Base-by-base conservation (phyloP, 2,329 filamentous ascomycete genomes). In the Coniochaeta ligniaria region DNA sequence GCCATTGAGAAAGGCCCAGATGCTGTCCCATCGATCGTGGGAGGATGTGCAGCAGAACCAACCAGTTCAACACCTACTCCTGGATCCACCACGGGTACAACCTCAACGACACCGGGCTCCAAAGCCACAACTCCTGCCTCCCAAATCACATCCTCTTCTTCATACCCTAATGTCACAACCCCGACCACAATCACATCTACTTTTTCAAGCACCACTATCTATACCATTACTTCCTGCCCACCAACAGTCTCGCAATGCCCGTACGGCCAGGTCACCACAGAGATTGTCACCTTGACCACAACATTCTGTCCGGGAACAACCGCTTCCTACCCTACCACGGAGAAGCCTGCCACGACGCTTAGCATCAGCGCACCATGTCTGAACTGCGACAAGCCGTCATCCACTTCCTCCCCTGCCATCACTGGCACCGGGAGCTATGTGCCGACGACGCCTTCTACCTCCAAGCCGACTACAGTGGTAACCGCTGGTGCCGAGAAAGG, bases 151-250 rank as follows among this genome's bases (percentile, higher is more conserved):
- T 41, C 55, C 3, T 22, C 35, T 3, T 57, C 55, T 28, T 26
- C n/a, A 2, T 38, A 57, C 22, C 55, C 24, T 33, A 20, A 56
- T 35, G 12, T 26, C 52, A 56, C 52, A 35, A n/a, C 33, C n/a
- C 55, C 55, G n/a, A 11, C 55, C 55, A 41, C 33, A 28, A 57
- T 56, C 5, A 33, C 52, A 22, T 33, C 52, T 17, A 57, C 55
- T 2, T n/a, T 20, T 24, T 16, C 52, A 14, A 33, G 28, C 52
- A 55, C 26, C n/a, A 41, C 17, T 54, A 60, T 60, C 22, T 63
- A 61, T 57, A 67, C 62, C 56, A 59, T 64, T 61, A 63, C 64
- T 45, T 64, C 63, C 2, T 66, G 64, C 62, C 57, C 63, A 16
- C 60, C 64, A 9, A 55, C 59, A 6, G 62, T 64, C 1, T 61